Base-by-base conservation (phyloP, 768 basidiomycete genomes). In the Termitomyces sp. region DNA sequence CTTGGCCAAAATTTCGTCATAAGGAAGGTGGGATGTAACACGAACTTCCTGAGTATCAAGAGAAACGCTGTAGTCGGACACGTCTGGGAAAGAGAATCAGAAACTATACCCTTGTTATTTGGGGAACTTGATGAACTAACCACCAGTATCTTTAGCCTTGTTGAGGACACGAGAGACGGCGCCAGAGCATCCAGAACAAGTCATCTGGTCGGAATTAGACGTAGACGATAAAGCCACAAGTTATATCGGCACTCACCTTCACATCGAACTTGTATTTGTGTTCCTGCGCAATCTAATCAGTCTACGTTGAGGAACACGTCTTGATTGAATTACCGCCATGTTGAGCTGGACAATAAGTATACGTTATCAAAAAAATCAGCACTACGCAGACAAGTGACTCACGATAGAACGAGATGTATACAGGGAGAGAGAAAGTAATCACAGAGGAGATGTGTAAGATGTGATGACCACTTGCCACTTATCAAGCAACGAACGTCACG, bases 131-230 rank as follows among this genome's bases (percentile, higher is more conserved):
- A 9, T 34, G 50, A 22, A 55, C 57, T 64, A n/a, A 55, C 54
- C 64, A 66, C 71, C 75, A 58, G 70, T 74, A 60, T 78, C 74
- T 58, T 89, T 80, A 5, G 85, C 79, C 73, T 87, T 94, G 61
- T 80, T 74, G 42, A 96, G 78, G 15, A 85, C 93, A 29, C 90
- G 84, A 28, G 74, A 78, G 54, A 96, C 79, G 13, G 93, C 93
- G 16, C 88, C 86, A 31, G 92, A 92, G 75, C 93, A 96, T 28
- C 93, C 93, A 29, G 70, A 67, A 75, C 93, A 96, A 39, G 88
- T 84, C 92, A 94, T 94, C 92, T 92, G 54, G 31, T 18, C n/a
- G 55, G 1, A 44, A 34, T 13, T n/a, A 15, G 16, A 41, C 24
- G 24, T n/a, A 31, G 2, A 49, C 9, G 29, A 37, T n/a, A 28